Percentiles rank a stretch among this genome's conserved stretches.
These are phyloP conservation scores for Mollisia scopiformis DNA, from an alignment of 2,329 filamentous ascomycete species.

Conservation along the genomic window DNA sequence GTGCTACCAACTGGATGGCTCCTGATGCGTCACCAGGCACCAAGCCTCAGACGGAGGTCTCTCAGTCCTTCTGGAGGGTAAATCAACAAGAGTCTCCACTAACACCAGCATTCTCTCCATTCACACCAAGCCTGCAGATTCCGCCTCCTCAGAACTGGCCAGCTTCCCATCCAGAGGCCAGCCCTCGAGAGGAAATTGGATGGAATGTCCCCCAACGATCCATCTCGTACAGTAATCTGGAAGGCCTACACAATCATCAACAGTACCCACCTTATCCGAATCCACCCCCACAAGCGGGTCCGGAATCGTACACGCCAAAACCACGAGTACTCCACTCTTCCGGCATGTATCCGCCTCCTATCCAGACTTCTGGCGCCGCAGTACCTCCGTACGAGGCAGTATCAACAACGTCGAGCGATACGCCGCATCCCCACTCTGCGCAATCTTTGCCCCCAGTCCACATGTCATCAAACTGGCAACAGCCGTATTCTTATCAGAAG, in stretches of 20 bases:
- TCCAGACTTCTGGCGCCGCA: slow-evolving; percentile 24
- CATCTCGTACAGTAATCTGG: slow-evolving; percentile 38
- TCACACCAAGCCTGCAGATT: slow-evolving; percentile 43
- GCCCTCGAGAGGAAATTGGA: slow-evolving; percentile 32
- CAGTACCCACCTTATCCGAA: slow-evolving; percentile 31
- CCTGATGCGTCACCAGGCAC: slow-evolving; percentile 35
- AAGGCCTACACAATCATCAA: slow-evolving; percentile 33
- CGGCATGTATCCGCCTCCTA: slow-evolving; percentile 34
- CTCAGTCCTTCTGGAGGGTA: slow-evolving; percentile 49
- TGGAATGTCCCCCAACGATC: slow-evolving; percentile 38
- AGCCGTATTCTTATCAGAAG: slow-evolving; percentile 33
- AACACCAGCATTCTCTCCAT: slow-evolving; percentile 53
- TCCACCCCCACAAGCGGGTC: slow-evolving; percentile 19
- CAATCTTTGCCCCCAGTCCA: slow-evolving; percentile 24
- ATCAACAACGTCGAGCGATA: slow-evolving; percentile 25
- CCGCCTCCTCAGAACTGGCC: slow-evolving; percentile 35
- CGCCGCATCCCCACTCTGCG: slow-evolving; percentile 29
- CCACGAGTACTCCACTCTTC: slow-evolving; percentile 28
- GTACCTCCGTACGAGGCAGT: slow-evolving; percentile 25
- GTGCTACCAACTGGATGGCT: slow-evolving; percentile 35
- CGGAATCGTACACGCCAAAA: slow-evolving; percentile 32
- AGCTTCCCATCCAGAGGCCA: slow-evolving; percentile 28
- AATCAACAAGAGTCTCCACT: slow-evolving; percentile 55
- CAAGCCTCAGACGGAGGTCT: slow-evolving; percentile 44
- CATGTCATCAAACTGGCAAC: slow-evolving; percentile 34